Conservation (phyloP, 2,329 filamentous ascomycete species). For the Onygena corvina region DNA sequence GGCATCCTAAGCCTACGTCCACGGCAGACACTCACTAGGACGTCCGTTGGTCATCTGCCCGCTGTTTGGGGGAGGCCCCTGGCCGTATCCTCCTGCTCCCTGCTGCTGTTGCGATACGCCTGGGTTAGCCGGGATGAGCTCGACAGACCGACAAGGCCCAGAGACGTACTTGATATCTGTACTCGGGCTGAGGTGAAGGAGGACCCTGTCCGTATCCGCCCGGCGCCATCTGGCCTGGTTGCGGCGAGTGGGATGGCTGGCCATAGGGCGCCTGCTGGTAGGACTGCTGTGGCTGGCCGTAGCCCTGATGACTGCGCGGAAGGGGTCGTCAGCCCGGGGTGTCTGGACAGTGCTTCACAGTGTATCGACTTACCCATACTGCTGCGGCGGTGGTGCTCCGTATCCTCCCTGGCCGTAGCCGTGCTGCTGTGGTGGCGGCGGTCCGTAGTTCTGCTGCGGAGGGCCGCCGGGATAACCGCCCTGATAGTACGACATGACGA, state of each 20-base stretch:
- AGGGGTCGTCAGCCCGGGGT: too few species aligned
- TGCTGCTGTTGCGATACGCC: not conserved
- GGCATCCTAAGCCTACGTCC: not conserved
- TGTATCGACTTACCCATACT: slow-evolving; percentile 28
- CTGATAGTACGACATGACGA: slow-evolving; percentile 52
- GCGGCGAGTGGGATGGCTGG: slow-evolving; percentile 35
- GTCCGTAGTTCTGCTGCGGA: slow-evolving; percentile 9
- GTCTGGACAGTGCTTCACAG: not conserved
- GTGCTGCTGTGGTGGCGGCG: slow-evolving; percentile 34
- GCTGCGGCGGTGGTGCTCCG: slow-evolving; percentile 25
- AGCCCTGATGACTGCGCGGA: slow-evolving; percentile 10
- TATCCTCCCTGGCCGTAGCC: slow-evolving; percentile 35
- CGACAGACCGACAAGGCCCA: not conserved
- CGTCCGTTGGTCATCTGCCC: slow-evolving; percentile 31
- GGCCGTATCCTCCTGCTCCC: not conserved
- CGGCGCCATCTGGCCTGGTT: slow-evolving; percentile 22
- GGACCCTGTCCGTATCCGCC: slow-evolving; percentile 17
- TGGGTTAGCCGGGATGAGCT: not conserved
- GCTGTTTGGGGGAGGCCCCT: slow-evolving; percentile 22
- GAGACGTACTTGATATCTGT: slow-evolving; percentile 6
- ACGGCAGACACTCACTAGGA: slow-evolving; percentile 24
- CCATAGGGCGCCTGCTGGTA: slow-evolving; percentile 29
- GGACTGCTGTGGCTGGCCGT: slow-evolving; percentile 20
- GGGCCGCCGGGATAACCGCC: slow-evolving; percentile 44
- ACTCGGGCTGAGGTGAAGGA: slow-evolving; percentile 18